A percentile compares a stretch with the other conserved stretches of the same genome.
Evolutionary conservation across 75 land plant genomes (phyloP).

Genomic region (Sequoiadendron giganteum): DNA sequence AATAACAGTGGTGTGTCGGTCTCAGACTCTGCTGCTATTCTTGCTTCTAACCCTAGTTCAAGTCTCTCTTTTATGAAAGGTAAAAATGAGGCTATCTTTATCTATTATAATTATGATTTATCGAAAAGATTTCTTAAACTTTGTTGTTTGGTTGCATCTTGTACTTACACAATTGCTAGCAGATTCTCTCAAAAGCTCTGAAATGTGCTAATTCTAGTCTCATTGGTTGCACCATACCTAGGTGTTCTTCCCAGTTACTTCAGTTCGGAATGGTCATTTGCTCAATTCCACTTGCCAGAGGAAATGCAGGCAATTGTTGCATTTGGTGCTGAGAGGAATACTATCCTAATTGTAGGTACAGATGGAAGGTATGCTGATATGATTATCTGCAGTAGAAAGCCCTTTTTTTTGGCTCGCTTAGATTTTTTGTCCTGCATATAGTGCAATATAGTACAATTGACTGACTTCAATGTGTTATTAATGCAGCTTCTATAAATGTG

Average conservation of each 20-base stretch:
- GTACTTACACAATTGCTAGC: neutral
- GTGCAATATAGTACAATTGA: neutral
- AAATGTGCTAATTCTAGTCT: neutral
- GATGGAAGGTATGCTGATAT: conserved; percentile 72
- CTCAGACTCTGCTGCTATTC: conserved; percentile 25
- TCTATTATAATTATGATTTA: neutral
- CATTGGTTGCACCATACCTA: conserved; percentile 14
- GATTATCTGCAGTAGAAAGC: neutral
- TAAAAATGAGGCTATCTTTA: conserved; percentile 20
- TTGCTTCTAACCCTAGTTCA: conserved; percentile 39
- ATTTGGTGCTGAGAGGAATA: conserved; percentile 84
- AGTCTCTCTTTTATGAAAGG: conserved; percentile 78
- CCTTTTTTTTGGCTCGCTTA: neutral
- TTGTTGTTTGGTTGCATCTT: neutral
- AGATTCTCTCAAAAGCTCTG: neutral
- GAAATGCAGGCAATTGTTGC: conserved; percentile 65
- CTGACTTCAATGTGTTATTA: neutral
- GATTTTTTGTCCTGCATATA: neutral
- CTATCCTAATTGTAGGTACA: conserved; percentile 64
- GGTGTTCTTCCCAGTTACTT: conserved; percentile 92
- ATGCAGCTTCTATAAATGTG: conserved; percentile 79
- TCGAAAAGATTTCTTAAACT: neutral
- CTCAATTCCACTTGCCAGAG: conserved; percentile 82
- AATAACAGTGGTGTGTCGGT: conserved; percentile 11
- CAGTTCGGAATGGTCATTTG: conserved; percentile 96